A percentile compares a stretch with the other conserved stretches of the same genome.
phyloP scores from a whole-genome alignment of 768 basidiomycete species.

The Cantharellus cinnabarinus region DNA sequence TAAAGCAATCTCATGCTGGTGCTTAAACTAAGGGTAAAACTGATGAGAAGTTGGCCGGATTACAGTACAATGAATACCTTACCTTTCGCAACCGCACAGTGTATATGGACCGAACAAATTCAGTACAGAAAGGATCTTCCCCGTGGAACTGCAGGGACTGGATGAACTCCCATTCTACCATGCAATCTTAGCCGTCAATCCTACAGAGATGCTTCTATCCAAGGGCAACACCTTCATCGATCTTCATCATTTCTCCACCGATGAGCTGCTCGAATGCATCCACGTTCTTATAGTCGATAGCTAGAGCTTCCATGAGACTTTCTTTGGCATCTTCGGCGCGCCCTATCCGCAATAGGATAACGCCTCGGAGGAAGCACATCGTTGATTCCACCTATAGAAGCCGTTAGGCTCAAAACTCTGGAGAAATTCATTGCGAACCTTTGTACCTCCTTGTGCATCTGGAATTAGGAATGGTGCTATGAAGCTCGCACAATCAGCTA shows the following conservation, averaged over 20 bases:
- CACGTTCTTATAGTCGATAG: constrained; percentile 90
- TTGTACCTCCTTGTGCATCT: constrained; percentile 83
- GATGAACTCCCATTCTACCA: constrained; percentile 86
- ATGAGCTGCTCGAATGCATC: constrained; percentile 85
- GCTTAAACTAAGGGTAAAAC: constrained; percentile 33
- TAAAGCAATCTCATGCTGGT: constrained; percentile 58
- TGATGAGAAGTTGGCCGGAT: not conserved
- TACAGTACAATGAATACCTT: not conserved
- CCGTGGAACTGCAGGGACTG: constrained; percentile 61
- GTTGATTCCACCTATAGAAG: constrained; percentile 71
- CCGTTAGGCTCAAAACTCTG: not conserved
- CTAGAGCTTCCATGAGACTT: constrained; percentile 88
- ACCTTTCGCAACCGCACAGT: constrained; percentile 73
- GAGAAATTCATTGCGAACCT: constrained; percentile 29
- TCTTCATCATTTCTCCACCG: constrained; percentile 86
- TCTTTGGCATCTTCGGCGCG: constrained; percentile 80
- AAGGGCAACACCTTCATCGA: constrained; percentile 56
- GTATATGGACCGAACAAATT: constrained; percentile 85
- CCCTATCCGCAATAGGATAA: constrained; percentile 86
- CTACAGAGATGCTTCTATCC: not conserved
- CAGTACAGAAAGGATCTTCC: constrained; percentile 73
- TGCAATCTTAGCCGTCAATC: not conserved
- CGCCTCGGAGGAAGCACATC: constrained; percentile 84
- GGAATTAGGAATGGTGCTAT: constrained; percentile 46
- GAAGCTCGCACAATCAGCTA: constrained; percentile 20